Evolutionary conservation across 2,329 filamentous ascomycete genomes (phyloP).

Genomic region (Monosporascus sp.): DNA sequence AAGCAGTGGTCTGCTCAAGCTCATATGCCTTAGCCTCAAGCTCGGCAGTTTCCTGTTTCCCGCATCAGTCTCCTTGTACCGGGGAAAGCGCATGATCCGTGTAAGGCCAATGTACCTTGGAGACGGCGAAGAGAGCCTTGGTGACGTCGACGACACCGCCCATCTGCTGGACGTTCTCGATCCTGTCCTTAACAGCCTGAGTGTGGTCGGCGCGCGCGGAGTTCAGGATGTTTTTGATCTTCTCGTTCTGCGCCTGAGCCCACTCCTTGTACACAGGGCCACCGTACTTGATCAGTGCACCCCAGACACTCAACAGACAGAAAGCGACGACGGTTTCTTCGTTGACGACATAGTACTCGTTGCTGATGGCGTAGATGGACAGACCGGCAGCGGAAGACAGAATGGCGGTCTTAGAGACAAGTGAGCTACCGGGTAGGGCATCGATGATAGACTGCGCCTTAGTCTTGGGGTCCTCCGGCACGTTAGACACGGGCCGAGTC

Average conservation of each 20-base stretch:
- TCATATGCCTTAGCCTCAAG: constrained; percentile 95
- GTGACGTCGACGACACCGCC: constrained; percentile 91
- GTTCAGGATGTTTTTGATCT: constrained; percentile 94
- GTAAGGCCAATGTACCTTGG: constrained; percentile 62
- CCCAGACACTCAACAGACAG: constrained; percentile 90
- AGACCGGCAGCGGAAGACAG: constrained; percentile 88
- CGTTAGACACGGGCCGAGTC: constrained; percentile 66
- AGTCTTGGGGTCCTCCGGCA: constrained; percentile 83
- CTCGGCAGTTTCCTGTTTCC: constrained; percentile 79
- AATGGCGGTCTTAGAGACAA: constrained; percentile 94
- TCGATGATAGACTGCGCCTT: constrained; percentile 96
- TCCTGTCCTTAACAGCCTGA: constrained; percentile 88
- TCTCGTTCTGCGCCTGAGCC: constrained; percentile 82
- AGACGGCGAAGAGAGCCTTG: constrained; percentile 95
- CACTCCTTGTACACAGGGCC: constrained; percentile 89
- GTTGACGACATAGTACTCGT: constrained; percentile 99
- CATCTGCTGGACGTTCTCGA: constrained; percentile 92
- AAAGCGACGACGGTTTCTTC: constrained; percentile 95
- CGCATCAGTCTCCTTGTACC: constrained; percentile 1
- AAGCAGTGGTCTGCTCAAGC: constrained; percentile 91
- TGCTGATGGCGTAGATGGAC: constrained; percentile 93
- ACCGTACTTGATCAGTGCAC: constrained; percentile 84
- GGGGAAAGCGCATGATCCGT: background rate
- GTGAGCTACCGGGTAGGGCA: constrained; percentile 82
- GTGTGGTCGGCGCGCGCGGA: constrained; percentile 91